A percentile compares a stretch with the other conserved stretches of the same genome.
These are phyloP conservation scores for Chaetomium strumarium DNA, from an alignment of 2,329 filamentous ascomycete species.

Conservation along the genomic window DNA sequence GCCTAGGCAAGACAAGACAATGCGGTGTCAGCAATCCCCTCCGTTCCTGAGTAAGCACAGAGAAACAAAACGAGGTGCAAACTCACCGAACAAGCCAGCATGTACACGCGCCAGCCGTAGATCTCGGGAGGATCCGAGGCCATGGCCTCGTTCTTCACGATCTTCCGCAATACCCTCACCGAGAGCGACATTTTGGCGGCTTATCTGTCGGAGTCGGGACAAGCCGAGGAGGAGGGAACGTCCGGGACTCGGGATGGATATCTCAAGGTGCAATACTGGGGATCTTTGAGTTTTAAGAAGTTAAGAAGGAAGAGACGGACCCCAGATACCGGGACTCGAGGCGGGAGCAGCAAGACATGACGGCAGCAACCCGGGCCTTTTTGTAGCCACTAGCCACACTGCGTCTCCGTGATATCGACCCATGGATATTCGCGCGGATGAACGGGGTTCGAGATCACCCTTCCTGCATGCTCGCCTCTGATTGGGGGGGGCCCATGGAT, in stretches of 20 bases:
- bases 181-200: slow-evolving; percentile 20
- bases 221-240: background rate
- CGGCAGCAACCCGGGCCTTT: slow-evolving; percentile 17
- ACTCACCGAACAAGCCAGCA: slow-evolving; percentile 53
- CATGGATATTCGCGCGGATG: slow-evolving; percentile 8
- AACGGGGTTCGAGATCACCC: slow-evolving; percentile 3
- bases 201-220: background rate
- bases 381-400: slow-evolving; percentile 20
- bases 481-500: slow-evolving; percentile 13
- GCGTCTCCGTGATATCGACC: slow-evolving; percentile 11
- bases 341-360: slow-evolving; percentile 5
- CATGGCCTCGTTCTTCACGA: slow-evolving; percentile 56
- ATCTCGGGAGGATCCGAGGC: slow-evolving; percentile 60
- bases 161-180: slow-evolving; percentile 33
- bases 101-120: slow-evolving; percentile 64
- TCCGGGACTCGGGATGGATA: background rate
- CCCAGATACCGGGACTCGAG: slow-evolving; percentile 8
- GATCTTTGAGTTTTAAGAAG: background rate
- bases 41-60: too few species aligned
- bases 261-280: background rate
- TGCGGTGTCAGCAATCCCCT: slow-evolving; percentile 4
- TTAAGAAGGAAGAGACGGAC: background rate
- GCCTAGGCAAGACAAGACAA: slow-evolving; percentile 27
- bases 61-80: background rate
- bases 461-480: slow-evolving; percentile 5